Conservation (phyloP, 208 protist species). For the Acanthamoeba royreba region DNA sequence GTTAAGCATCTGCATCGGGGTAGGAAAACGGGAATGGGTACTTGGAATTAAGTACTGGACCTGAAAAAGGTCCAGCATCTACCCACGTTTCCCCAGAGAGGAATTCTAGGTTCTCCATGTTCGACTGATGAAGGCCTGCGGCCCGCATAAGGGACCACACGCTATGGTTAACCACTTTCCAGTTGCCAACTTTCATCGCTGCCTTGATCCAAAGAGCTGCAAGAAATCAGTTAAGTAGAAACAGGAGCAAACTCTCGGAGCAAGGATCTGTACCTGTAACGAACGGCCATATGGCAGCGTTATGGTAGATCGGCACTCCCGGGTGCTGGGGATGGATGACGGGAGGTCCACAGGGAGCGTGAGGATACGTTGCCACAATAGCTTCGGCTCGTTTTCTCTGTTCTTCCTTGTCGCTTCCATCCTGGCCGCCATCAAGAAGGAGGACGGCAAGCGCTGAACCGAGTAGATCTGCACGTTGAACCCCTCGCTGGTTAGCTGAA, state of each 20-base stretch:
- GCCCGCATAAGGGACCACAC: neutral
- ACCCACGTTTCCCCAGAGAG: neutral
- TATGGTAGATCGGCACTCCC: neutral
- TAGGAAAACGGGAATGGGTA: neutral
- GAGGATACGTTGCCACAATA: neutral
- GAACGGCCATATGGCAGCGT: neutral
- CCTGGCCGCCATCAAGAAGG: neutral
- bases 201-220: neutral
- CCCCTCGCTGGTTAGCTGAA: neutral
- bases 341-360: neutral
- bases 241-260: neutral
- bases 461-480: neutral
- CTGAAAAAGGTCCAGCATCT: neutral
- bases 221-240: neutral
- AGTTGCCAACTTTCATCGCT: neutral
- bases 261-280: neutral
- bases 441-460: neutral
- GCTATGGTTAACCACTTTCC: neutral
- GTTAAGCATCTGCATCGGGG: neutral
- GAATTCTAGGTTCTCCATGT: constrained; percentile 13
- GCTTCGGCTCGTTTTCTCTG: neutral
- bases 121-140: neutral
- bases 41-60: neutral
- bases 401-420: neutral
- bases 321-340: neutral